A percentile compares a stretch with the other conserved stretches of the same genome.
Evolutionary conservation across 2,329 filamentous ascomycete species (phyloP).

Genomic region (Chaetomiaceae sp.): DNA sequence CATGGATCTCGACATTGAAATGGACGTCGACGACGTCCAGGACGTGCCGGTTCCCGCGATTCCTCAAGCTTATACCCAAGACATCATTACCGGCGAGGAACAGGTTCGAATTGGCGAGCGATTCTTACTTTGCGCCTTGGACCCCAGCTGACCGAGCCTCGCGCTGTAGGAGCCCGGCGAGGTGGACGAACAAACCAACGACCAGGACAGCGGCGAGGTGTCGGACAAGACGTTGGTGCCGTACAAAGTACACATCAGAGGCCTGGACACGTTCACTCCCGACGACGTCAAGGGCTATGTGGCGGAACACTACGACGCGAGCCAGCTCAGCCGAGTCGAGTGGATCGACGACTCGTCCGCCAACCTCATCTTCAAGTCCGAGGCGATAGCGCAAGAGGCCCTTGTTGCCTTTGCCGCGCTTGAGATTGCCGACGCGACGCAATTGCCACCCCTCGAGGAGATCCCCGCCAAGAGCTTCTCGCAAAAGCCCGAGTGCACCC

Average conservation of each 20-base stretch:
- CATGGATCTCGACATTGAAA: conserved; percentile 69
- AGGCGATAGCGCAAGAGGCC: conserved; percentile 49
- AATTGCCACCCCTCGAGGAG: conserved; percentile 57
- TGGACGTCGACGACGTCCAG: conserved; percentile 53
- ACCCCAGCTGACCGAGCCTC: conserved; percentile 9
- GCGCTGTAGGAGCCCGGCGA: conserved; percentile 37
- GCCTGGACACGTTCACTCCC: conserved; percentile 77
- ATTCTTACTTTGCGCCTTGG: not conserved
- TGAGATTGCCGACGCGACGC: conserved; percentile 49
- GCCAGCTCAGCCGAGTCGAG: conserved; percentile 62
- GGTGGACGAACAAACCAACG: conserved; percentile 32
- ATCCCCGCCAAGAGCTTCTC: conserved; percentile 66
- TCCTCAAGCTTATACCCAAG: conserved; percentile 25
- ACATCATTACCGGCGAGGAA: conserved; percentile 28
- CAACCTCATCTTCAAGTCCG: conserved; percentile 71
- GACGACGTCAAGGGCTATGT: conserved; percentile 75
- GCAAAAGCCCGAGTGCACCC: conserved; percentile 61
- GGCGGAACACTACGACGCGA: conserved; percentile 57
- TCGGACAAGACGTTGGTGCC: conserved; percentile 35
- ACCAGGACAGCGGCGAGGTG: conserved; percentile 20
- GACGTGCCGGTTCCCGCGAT: conserved; percentile 27
- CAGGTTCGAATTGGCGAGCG: conserved; percentile 22
- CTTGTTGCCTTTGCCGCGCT: conserved; percentile 50
- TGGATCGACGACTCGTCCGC: conserved; percentile 95
- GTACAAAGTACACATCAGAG: conserved; percentile 77